Percentiles rank a stretch among this genome's conserved stretches.
phyloP scores from a whole-genome alignment of 2,329 filamentous ascomycete species.

The Claviceps cyperi region DNA sequence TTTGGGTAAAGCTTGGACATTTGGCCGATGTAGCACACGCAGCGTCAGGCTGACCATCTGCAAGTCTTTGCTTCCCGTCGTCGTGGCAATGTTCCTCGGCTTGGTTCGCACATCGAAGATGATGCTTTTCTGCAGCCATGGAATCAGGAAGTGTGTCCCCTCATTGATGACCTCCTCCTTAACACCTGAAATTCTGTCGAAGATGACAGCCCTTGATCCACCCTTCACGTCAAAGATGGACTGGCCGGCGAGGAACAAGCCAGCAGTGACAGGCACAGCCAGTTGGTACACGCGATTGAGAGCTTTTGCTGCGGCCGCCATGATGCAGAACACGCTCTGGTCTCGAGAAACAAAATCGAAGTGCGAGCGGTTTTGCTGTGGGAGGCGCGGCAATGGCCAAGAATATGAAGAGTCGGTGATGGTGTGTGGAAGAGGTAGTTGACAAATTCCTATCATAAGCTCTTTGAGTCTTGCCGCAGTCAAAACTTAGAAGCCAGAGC shows the following conservation, averaged over 20 bases:
- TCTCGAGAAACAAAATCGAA: not conserved
- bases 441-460: not conserved
- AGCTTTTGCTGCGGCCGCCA: constrained; percentile 41
- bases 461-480: not conserved
- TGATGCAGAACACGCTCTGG: constrained; percentile 6
- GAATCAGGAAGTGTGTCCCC: constrained; percentile 90
- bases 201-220: constrained; percentile 90
- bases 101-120: constrained; percentile 96
- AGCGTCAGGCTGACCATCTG: constrained; percentile 99
- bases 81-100: constrained; percentile 93
- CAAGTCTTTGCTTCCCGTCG: constrained; percentile 95
- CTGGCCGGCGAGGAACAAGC: constrained; percentile 52
- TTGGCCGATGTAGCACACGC: constrained; percentile 85
- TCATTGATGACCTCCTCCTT: constrained; percentile 88
- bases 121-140: constrained; percentile 90
- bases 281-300: constrained; percentile 50
- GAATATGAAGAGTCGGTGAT: not conserved
- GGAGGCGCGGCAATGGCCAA: not conserved
- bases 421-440: not conserved
- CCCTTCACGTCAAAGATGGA: constrained; percentile 96
- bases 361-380: not conserved
- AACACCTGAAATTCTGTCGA: constrained; percentile 83
- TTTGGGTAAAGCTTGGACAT: constrained; percentile 82
- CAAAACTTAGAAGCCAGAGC: not conserved
- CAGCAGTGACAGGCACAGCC: constrained; percentile 61